Evolutionary conservation across 2,329 filamentous ascomycete species (phyloP), one percentile per base, ranked within the genome.

Genomic region (Xylaria sp.): DNA sequence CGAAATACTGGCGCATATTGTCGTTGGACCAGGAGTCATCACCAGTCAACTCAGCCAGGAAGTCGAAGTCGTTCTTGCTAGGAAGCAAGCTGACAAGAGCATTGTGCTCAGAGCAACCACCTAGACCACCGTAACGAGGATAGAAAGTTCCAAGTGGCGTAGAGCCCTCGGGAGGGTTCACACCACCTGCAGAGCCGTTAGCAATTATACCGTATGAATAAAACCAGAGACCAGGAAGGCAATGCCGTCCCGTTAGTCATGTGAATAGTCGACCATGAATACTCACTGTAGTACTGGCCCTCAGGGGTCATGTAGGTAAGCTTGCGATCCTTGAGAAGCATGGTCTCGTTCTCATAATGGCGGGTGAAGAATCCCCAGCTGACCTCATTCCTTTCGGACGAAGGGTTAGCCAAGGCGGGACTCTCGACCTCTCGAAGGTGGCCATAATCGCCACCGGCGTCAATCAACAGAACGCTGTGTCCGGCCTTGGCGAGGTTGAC

Each of bases 281-380:
- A 65, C 63, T 57, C 25, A 23, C 80, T 83, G 69, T 87, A 87
- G 17, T 80, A 74, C 3, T 76, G 72, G 19, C 84, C 85, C 38
- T 81, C 73, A 0, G 81, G 76, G 1, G 82, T 84, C 8, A 79
- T 70, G 69, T 87, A 89, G 1, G 82, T 82, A 43, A 84, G 83
- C 78, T 89, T 89, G 67, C 76, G 83, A 71, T 89, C 85, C 52
- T 78, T 77, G 21, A 80, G 77, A 65, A 86, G 82, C 51, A 83
- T 79, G 14, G 75, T 73, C 52, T 84, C 76, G 64, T 88, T 81
- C 12, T 79, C 76, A 69, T 88, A 89, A 71, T 89, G 87, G 46
- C 80, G 80, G 28, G 88, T 84, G 67, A 84, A 89, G 74, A 85
- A 89, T 73, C 87, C 83, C 87, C 87, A 89, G 46, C 80, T 76